Base-by-base conservation (phyloP, 768 basidiomycete genomes). In the Leccinum barrowsii region DNA sequence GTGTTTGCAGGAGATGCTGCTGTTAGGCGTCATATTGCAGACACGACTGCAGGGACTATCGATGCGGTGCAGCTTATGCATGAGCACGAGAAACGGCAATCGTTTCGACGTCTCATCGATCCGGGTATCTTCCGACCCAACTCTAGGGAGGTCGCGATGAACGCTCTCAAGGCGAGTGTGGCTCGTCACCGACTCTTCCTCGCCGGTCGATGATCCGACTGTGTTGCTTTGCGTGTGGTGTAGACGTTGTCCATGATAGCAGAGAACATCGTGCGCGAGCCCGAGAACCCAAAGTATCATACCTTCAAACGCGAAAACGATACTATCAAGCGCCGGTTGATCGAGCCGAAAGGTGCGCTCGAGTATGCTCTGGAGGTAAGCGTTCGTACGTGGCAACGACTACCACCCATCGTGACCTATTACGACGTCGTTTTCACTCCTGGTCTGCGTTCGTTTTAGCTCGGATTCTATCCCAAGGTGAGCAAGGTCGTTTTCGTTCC, bases 301-400 rank as follows among this genome's bases (percentile, higher is more conserved):
- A 78, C 78, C 63, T 90, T 93, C 80, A 93, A 91, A 73, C 77
- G 82, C 6, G 91, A 89, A 13, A 94, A 94, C 64, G 70, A 67
- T 32, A 75, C 75, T 21, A 88, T 92, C 76, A 81, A 89, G 74
- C 77, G 80, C 15, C 74, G 83, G 59, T 68, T 93, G 30, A 79
- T 94, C 15, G 81, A 90, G 42, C 84, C 84, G 13, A 83, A 87
- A 75, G 72, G 91, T 3, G 79, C 88, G 0, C 74, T 94, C 40
- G 91, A 94, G 69, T 93, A 89, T 74, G 90, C 88, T 1, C 78
- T 90, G 44, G 89, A 82, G 66, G 91, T 90, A 30, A 72, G 87
- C 15, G 40, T 78, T n/a, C 2, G 7, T 24, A 6, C 26, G 26
- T n/a, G 7, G 24, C 17, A 4, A 17, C 17, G 5, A 7, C 7